These are phyloP conservation scores for Diaporthe capsici DNA, from an alignment of 2,329 filamentous ascomycete genomes.

Conservation along the genomic window DNA sequence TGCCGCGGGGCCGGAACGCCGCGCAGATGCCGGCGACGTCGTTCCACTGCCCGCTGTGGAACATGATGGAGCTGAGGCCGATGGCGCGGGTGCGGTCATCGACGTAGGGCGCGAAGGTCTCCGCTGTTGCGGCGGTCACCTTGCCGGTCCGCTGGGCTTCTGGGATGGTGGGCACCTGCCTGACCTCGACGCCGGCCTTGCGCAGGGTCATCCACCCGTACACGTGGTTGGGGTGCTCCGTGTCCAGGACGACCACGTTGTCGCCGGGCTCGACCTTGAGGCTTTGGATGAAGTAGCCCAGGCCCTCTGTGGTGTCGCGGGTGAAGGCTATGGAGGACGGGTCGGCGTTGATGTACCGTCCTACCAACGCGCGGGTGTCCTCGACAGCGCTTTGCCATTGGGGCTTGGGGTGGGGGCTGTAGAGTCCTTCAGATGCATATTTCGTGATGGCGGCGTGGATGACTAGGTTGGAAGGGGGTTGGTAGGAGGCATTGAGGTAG, in stretches of 20 bases:
- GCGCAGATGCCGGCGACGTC: constrained; percentile 49
- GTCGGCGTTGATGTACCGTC: constrained; percentile 49
- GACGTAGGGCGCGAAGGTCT: constrained; percentile 49
- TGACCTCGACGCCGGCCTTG: constrained; percentile 48
- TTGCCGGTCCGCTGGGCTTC: constrained; percentile 14
- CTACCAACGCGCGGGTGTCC: constrained; percentile 46
- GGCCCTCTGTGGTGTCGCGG: constrained; percentile 52
- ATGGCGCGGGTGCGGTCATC: constrained; percentile 50
- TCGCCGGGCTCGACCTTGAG: constrained; percentile 47
- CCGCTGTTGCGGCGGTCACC: constrained; percentile 41
- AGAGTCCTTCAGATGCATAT: constrained; percentile 47
- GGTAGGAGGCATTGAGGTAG: constrained; percentile 51
- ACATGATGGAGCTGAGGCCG: constrained; percentile 52
- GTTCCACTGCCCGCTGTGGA: constrained; percentile 52
- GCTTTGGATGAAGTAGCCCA: constrained; percentile 48
- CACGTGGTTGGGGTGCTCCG: constrained; percentile 51
- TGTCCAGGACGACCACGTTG: constrained; percentile 51
- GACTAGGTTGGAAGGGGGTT: constrained; percentile 50
- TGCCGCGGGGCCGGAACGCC: constrained; percentile 46
- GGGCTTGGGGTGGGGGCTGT: constrained; percentile 45
- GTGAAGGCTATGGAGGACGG: constrained; percentile 48
- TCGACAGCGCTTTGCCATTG: constrained; percentile 45
- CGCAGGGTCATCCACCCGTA: constrained; percentile 50
- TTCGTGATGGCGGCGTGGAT: constrained; percentile 49
- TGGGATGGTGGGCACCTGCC: constrained; percentile 45